phyloP scores from a whole-genome alignment of 768 basidiomycete genomes.

The Mycena chlorophos region DNA sequence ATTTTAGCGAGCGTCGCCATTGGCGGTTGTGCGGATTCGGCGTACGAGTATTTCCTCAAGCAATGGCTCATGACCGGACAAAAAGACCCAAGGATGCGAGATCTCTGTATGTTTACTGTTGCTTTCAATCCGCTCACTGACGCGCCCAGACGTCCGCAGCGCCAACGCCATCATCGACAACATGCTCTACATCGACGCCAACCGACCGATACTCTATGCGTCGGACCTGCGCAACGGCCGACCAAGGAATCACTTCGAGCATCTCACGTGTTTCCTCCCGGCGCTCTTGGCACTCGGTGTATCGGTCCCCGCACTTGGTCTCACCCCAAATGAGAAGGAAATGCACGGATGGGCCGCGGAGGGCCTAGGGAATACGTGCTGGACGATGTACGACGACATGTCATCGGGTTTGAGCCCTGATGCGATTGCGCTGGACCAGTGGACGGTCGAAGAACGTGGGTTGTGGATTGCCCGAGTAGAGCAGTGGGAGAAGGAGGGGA shows the following conservation, averaged over 20 bases:
- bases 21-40: slow-evolving; percentile 63
- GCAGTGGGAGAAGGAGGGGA: slow-evolving; percentile 30
- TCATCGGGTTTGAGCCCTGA: slow-evolving; percentile 53
- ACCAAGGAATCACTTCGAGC: slow-evolving; percentile 53
- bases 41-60: slow-evolving; percentile 70
- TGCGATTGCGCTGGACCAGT: slow-evolving; percentile 23
- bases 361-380: slow-evolving; percentile 48
- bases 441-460: slow-evolving; percentile 15
- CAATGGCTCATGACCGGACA: slow-evolving; percentile 61
- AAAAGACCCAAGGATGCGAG: slow-evolving; percentile 50
- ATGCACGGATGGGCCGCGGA: slow-evolving; percentile 47
- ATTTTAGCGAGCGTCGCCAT: slow-evolving; percentile 44
- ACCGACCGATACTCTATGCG: slow-evolving; percentile 56
- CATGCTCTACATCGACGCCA: slow-evolving; percentile 54
- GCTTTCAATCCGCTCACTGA: slow-evolving; percentile 32
- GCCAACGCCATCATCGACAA: slow-evolving; percentile 51
- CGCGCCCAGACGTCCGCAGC: slow-evolving; percentile 44
- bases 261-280: slow-evolving; percentile 65
- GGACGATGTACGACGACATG: slow-evolving; percentile 50
- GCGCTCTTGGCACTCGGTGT: slow-evolving; percentile 62
- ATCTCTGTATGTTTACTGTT: slow-evolving; percentile 52
- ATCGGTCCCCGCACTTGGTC: slow-evolving; percentile 35
- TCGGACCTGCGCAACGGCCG: slow-evolving; percentile 41
- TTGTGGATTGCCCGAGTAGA: slow-evolving; percentile 27
- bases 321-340: slow-evolving; percentile 29